phyloP scores from a whole-genome alignment of 2,329 filamentous ascomycete genomes.

The Cladobotryum protrusum region DNA sequence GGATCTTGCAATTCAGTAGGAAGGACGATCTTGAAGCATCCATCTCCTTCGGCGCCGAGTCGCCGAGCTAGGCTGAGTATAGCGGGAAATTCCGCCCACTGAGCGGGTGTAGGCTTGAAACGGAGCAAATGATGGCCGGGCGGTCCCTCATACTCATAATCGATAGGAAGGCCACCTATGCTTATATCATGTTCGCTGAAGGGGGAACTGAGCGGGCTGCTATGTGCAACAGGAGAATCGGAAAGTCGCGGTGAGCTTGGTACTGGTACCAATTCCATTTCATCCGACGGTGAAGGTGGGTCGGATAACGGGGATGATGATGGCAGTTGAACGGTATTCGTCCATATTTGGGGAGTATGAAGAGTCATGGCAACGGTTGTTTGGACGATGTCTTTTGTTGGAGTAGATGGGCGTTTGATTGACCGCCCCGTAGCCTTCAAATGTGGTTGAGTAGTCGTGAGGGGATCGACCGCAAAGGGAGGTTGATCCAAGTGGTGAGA shows the following conservation, averaged over 20 bases:
- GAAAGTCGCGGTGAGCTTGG: constrained; percentile 1
- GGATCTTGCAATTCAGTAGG: constrained; percentile 25
- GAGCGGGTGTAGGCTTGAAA: constrained; percentile 27
- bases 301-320: not conserved
- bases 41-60: constrained; percentile 27
- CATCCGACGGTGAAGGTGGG: not conserved
- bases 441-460: too few relatives aligned
- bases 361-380: not conserved
- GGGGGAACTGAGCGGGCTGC: constrained; percentile 18
- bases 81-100: constrained; percentile 32
- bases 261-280: not conserved
- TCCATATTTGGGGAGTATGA: not conserved
- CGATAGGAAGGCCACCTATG: constrained; percentile 15
- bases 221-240: not conserved
- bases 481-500: too few relatives aligned
- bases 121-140: constrained; percentile 26
- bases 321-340: not conserved
- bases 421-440: not conserved
- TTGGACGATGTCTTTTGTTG: not conserved
- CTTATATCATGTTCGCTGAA: constrained; percentile 17
- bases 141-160: constrained; percentile 27
- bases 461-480: too few relatives aligned
- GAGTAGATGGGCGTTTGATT: not conserved
- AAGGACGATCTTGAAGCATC: constrained; percentile 34
- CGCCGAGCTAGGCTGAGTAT: constrained; percentile 28